These are phyloP conservation scores for Candida jianshihensis DNA, from an alignment of 805 yeast genomes.

Conservation along the genomic window DNA sequence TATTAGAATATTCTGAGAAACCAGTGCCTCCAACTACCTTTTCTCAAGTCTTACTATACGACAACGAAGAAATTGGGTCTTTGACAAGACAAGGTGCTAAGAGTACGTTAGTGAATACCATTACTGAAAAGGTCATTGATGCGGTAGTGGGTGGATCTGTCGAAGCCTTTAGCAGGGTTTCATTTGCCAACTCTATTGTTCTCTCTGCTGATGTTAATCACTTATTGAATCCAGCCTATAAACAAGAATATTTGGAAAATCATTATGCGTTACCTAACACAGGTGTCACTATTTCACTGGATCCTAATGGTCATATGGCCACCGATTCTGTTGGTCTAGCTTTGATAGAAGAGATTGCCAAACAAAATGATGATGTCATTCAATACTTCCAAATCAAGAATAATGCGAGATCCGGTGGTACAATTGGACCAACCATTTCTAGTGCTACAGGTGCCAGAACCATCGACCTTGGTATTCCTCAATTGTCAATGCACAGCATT, in stretches of 20 bases:
- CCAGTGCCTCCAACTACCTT: slow-evolving; percentile 34
- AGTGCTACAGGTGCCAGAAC: slow-evolving; percentile 67
- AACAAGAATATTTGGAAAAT: slow-evolving; percentile 60
- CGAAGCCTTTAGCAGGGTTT: slow-evolving; percentile 27
- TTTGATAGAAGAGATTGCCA: slow-evolving; percentile 62
- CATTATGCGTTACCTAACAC: slow-evolving; percentile 77
- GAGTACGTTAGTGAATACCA: slow-evolving; percentile 65
- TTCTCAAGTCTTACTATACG: slow-evolving; percentile 59
- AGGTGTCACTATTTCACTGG: slow-evolving; percentile 65
- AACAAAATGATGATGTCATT: slow-evolving; percentile 51
- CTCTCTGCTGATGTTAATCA: slow-evolving; percentile 83
- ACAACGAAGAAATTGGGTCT: slow-evolving; percentile 82
- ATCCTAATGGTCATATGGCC: slow-evolving; percentile 79
- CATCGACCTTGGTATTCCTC: slow-evolving; percentile 77
- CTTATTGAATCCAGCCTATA: slow-evolving; percentile 73
- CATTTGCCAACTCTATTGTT: slow-evolving; percentile 70
- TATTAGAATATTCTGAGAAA: slow-evolving; percentile 39
- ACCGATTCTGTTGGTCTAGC: slow-evolving; percentile 73
- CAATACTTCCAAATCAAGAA: slow-evolving; percentile 86
- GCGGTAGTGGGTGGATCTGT: slow-evolving; percentile 15
- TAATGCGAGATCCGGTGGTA: slow-evolving; percentile 81
- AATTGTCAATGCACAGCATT: slow-evolving; percentile 80
- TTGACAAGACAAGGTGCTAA: slow-evolving; percentile 75
- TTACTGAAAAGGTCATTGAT: slow-evolving; percentile 47
- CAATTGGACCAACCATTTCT: slow-evolving; percentile 72